phyloP scores from a whole-genome alignment of 306 rosid species.

The apple (Malus domestica) region ASM211411v1 NC_041798.1:10959001-10959500 shows the following conservation, averaged over 20 bases:
- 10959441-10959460: background rate
- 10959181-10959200: constrained; percentile 81
- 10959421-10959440: background rate
- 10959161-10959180: constrained; percentile 96
- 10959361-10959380: background rate
- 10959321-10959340: background rate
- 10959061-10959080: constrained; percentile 86
- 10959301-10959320: background rate
- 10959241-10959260: background rate
- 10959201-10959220: constrained; percentile 88
- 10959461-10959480: background rate
- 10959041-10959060: constrained; percentile 99
- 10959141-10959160: constrained; percentile 82
- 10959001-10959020: constrained; percentile 80
- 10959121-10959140: constrained; percentile 41
- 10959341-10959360: background rate
- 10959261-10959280: background rate
- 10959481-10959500: background rate
- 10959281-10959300: background rate
- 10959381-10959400: background rate
- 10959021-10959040: constrained; percentile 95
- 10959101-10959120: constrained; percentile 71
- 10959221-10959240: constrained; percentile 81
- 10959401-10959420: background rate
- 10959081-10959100: constrained; percentile 92